A percentile compares a stretch with the other conserved stretches of the same genome.
Evolutionary conservation across 2,329 filamentous ascomycete genomes (phyloP).

Genomic region (Septoria linicola): DNA sequence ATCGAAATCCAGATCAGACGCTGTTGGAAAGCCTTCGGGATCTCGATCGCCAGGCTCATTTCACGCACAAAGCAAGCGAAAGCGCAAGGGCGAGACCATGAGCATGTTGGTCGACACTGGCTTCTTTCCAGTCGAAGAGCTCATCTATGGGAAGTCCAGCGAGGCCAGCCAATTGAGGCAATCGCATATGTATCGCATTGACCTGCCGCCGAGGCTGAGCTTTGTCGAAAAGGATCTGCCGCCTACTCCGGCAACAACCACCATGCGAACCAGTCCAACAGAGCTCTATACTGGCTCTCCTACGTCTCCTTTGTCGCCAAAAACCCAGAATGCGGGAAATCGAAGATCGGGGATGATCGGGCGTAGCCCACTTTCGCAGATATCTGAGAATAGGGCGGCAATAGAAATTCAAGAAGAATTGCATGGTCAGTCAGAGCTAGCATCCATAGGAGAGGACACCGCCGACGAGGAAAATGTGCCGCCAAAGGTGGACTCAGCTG

Average conservation of each 20-base stretch:
- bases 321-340: slow-evolving; percentile 4
- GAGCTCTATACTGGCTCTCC: slow-evolving; percentile 20
- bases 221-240: slow-evolving; percentile 30
- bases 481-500: slow-evolving; percentile 23
- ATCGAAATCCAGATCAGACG: slow-evolving; percentile 3
- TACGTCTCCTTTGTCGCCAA: neutral
- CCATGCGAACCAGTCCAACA: slow-evolving; percentile 13
- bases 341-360: slow-evolving; percentile 20
- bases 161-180: slow-evolving; percentile 11
- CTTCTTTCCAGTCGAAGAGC: slow-evolving; percentile 29
- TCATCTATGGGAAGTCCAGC: slow-evolving; percentile 12
- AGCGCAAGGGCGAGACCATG: slow-evolving; percentile 33
- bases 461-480: slow-evolving; percentile 25
- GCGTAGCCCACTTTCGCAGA: slow-evolving; percentile 29
- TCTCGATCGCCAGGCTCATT: neutral
- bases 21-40: slow-evolving; percentile 15
- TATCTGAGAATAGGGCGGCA: slow-evolving; percentile 22
- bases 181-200: slow-evolving; percentile 21
- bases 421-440: slow-evolving; percentile 14
- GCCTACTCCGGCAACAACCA: slow-evolving; percentile 19
- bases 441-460: slow-evolving; percentile 28
- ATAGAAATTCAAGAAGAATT: slow-evolving; percentile 2
- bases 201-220: slow-evolving; percentile 28
- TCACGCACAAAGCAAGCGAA: slow-evolving; percentile 16
- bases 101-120: slow-evolving; percentile 36